Conservation (phyloP, 441 rosid species). For the Macaranga tanarius region DNA sequence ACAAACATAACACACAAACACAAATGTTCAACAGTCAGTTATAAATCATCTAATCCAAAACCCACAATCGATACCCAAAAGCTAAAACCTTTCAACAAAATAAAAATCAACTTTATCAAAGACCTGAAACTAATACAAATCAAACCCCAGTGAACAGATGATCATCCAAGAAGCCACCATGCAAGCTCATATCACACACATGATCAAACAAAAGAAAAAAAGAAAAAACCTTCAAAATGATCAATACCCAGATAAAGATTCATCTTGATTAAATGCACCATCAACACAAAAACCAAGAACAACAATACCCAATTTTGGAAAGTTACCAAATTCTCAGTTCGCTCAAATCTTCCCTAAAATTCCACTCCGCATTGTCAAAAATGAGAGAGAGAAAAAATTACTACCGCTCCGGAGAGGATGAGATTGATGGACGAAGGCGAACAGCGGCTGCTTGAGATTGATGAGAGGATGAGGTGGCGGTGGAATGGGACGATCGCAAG, state of each 20-base stretch:
- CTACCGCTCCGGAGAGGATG: too few relatives aligned
- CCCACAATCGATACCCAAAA: conserved; percentile 18
- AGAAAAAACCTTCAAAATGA: neutral
- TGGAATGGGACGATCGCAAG: too few relatives aligned
- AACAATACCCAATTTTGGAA: too few relatives aligned
- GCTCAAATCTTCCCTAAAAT: too few relatives aligned
- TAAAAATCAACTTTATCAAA: conserved; percentile 6
- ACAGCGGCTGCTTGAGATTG: too few relatives aligned
- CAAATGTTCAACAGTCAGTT: neutral
- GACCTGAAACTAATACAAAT: conserved; percentile 12
- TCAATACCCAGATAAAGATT: conserved; percentile 26
- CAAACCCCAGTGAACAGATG: conserved; percentile 12
- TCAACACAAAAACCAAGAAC: conserved; percentile 14
- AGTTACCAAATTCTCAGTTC: too few relatives aligned
- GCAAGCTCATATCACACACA: neutral
- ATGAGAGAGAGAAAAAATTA: too few relatives aligned
- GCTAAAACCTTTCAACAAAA: neutral
- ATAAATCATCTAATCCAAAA: conserved; percentile 4
- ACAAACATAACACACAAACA: too few relatives aligned
- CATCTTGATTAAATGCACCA: conserved; percentile 23
- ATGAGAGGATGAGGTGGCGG: too few relatives aligned
- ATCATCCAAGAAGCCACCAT: conserved; percentile 24
- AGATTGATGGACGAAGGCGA: too few relatives aligned
- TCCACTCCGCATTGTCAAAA: too few relatives aligned
- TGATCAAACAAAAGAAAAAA: neutral